These are phyloP conservation scores for Pyrenopolyporus hunteri DNA, from an alignment of 495 filamentous ascomycete species.

Conservation along the genomic window DNA sequence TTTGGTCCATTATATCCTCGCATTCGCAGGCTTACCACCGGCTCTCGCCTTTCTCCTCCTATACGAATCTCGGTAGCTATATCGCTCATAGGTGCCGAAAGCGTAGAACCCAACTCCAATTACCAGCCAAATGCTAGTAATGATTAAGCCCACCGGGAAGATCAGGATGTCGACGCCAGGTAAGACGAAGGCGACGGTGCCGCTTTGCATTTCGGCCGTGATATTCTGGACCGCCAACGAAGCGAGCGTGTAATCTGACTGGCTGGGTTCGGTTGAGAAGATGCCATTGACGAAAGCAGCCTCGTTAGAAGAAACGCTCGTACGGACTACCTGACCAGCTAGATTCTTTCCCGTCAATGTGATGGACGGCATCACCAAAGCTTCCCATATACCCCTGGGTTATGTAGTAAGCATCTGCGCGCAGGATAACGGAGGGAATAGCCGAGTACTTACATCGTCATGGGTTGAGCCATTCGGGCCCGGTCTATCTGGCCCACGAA, in stretches of 20 bases:
- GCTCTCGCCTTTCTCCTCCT: slow-evolving; percentile 56
- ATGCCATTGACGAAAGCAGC: slow-evolving; percentile 73
- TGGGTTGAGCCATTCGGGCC: slow-evolving; percentile 45
- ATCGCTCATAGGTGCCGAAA: slow-evolving; percentile 66
- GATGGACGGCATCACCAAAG: slow-evolving; percentile 67
- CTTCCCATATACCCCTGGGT: slow-evolving; percentile 58
- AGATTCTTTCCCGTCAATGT: slow-evolving; percentile 59
- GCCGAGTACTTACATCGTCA: slow-evolving; percentile 48
- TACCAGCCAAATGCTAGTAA: slow-evolving; percentile 66
- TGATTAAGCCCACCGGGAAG: slow-evolving; percentile 70
- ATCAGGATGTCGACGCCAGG: slow-evolving; percentile 71
- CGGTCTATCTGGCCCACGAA: slow-evolving; percentile 61
- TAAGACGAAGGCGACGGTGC: slow-evolving; percentile 62
- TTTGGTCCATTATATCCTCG: slow-evolving; percentile 42
- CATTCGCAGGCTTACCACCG: slow-evolving; percentile 40
- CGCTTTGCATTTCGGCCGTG: slow-evolving; percentile 44
- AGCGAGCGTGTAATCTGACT: slow-evolving; percentile 51
- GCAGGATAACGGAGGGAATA: slow-evolving; percentile 1
- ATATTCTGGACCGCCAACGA: slow-evolving; percentile 47
- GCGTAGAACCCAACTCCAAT: slow-evolving; percentile 62
- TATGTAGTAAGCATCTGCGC: slow-evolving; percentile 38
- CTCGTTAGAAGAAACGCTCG: slow-evolving; percentile 67
- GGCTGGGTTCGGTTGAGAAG: slow-evolving; percentile 59
- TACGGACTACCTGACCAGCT: slow-evolving; percentile 54
- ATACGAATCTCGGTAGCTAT: slow-evolving; percentile 68